These are phyloP conservation scores for Tylopilus vinaceipallidus DNA, from an alignment of 768 basidiomycete genomes.

Conservation along the genomic window DNA sequence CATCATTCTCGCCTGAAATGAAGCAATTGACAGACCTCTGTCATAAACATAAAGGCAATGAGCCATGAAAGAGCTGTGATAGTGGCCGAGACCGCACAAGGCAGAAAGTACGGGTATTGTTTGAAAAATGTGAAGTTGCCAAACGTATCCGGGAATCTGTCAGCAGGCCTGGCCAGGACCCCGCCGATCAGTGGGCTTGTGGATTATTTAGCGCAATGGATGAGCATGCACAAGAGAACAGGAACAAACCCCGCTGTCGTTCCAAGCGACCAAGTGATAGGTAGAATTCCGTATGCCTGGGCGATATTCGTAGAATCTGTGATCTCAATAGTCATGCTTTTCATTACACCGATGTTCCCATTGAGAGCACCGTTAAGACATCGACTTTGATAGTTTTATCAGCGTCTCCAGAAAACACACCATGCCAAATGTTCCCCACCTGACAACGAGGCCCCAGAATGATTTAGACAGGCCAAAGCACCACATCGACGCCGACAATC, in stretches of 20 bases:
- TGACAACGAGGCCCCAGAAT: slow-evolving; percentile 43
- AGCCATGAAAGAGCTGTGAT: slow-evolving; percentile 51
- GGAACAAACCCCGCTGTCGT: slow-evolving; percentile 40
- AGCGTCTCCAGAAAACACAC: neutral
- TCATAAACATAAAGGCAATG: slow-evolving; percentile 48
- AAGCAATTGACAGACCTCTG: slow-evolving; percentile 41
- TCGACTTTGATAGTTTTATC: slow-evolving; percentile 31
- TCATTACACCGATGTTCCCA: slow-evolving; percentile 55
- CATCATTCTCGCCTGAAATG: neutral
- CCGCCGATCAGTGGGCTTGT: slow-evolving; percentile 71
- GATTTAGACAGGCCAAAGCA: slow-evolving; percentile 48
- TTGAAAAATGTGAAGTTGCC: slow-evolving; percentile 55
- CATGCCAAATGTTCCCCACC: slow-evolving; percentile 20
- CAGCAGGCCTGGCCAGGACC: slow-evolving; percentile 56
- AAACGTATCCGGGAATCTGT: slow-evolving; percentile 62
- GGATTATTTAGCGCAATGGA: slow-evolving; percentile 1
- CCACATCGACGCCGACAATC: slow-evolving; percentile 45
- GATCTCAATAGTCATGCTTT: slow-evolving; percentile 46
- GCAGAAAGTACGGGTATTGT: slow-evolving; percentile 70
- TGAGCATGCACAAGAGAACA: neutral
- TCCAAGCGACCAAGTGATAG: slow-evolving; percentile 45
- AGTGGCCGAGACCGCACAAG: slow-evolving; percentile 62
- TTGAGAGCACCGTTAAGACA: slow-evolving; percentile 47
- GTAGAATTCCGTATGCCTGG: slow-evolving; percentile 56
- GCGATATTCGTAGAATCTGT: slow-evolving; percentile 34